Base-by-base conservation (phyloP, 495 filamentous ascomycete species). In the Venustampulla echinocandica region DNA sequence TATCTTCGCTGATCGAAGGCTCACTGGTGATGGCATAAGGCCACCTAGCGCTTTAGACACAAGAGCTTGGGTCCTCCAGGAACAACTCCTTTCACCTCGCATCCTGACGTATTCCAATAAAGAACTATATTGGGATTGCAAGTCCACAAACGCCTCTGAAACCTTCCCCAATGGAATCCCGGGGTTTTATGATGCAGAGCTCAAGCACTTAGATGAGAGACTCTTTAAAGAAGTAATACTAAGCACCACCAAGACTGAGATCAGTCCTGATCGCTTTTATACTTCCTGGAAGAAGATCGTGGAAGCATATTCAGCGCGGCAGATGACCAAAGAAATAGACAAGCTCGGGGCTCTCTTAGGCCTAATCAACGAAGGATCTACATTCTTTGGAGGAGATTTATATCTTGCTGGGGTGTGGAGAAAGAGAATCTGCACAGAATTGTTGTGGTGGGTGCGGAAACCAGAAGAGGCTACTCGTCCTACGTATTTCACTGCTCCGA, bases 31-130 rank as follows among this genome's bases (percentile, higher is more conserved):
- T 10, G 10, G 34, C 10, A 15, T n/a, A 15, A 5, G 17, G 10
- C 6, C 10, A 18, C 36, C 4, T 15, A 39, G 11, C 14, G 4
- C 15, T n/a, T n/a, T 25, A 2, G 40, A 43, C 20, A 41, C 14
- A 2, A 21, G 43, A 15, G 43, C 30, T 14, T 46, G 27, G 43
- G 4, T n/a, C 10, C 27, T 42, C 25, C 43, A 46, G 28, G 43
- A 46, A 38, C 19, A 34, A 18, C 14, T 34, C 4, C 27, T 46
- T 3, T 46, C 43, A 9, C 30, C 27, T 13, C 27, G 43, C 15
- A n/a, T 36, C 15, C 33, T 46, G 13, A 43, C 4, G 19, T 43
- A 25, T n/a, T 21, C 18, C 10, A n/a, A 21, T 15, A 15, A 25
- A 13, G 11, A 42, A 15, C 20, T 25, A 9, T 22, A 18, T 23